Evolutionary conservation across 306 rosid genomes (phyloP), one percentile per base, ranked within the genome.

Genomic region (Gastrolobium villosum): DNA sequence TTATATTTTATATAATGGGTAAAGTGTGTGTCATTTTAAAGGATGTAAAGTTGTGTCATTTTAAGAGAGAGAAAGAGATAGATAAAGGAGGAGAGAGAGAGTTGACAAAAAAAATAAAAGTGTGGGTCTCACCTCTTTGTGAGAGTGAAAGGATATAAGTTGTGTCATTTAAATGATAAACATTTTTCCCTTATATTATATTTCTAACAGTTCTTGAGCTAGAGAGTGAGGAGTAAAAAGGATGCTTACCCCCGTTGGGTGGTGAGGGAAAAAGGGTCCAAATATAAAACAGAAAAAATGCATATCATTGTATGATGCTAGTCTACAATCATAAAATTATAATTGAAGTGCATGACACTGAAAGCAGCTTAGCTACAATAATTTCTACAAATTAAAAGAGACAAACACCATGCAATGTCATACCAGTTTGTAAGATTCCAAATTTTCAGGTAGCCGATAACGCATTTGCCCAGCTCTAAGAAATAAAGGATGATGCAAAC

Each of bases 401-500:
- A 66, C 20, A 65, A 59, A 40, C 50, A 67, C 48, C 45, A 30
- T 11, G 52, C 65, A 37, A 84, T 60, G 55, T 4, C 84, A 59
- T 91, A 95, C 99, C 93, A 89, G 54, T 80, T 85, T 86, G 86
- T 76, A 91, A 55, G 96, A 91, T 74, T 91, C 91, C 66, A 95
- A 85, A 71, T 90, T 88, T 88, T 88, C 90, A 28, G 99, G 99
- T 39, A 95, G 85, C 72, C 83, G 88, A 70, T 94, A 94, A 67
- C 97, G 94, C 86, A 66, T 88, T 81, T 83, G 71, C 77, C 99
- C 99, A 63, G 98, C 89, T 62, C 83, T 92, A 81, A 94, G 86
- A 61, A 92, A 89, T 37, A 92, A 67, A 65, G 99, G 97, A 49
- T 90, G 93, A 83, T 92, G 95, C 70, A 92, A 85, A 76, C 89